Evolutionary conservation across 2,329 filamentous ascomycete species (phyloP), one percentile per base, ranked within the genome.

Genomic region (Colletotrichum sp.): DNA sequence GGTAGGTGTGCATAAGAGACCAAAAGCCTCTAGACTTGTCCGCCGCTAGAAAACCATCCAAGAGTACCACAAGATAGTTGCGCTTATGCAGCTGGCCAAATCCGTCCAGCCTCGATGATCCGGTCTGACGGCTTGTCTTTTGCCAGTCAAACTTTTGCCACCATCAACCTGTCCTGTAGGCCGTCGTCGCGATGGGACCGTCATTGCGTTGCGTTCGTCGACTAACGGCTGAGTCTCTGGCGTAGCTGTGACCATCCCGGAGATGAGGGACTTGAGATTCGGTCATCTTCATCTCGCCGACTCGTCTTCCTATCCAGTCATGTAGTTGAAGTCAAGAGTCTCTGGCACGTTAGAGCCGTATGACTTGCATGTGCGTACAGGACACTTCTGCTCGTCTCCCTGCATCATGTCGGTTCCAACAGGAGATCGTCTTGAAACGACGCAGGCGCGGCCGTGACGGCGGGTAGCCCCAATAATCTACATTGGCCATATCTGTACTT

Each of bases 41-140:
- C 43, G 69, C 61, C 72, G 72, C 72, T 72, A 75, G 72, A 69
- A 75, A 72, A 18, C 28, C 26, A 39, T 68, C 68, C 72, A 67
- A 63, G 57, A 39, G 48, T 63, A 72, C 61, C 72, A 69, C 65
- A 36, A 12, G 63, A 76, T 69, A 75, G 75, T 71, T 81, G 75
- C 79, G 77, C 78, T 77, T 77, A 76, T 79, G 79, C 78, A 78
- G 64, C 66, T 60, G 48, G 28, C 72, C 68, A 43, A 18, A 70
- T 72, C 32, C 34, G 64, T 76, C 65, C 36, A 60, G 21, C 52
- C 39, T 72, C 32, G 36, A 39, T 30, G 59, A 59, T 28, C 39
- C 34, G 39, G 30, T 64, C 57, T 13, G 57, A 43, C 28, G 71
- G 65, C 34, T 60, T 65, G 18, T 36, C 36, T 48, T 12, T 48